Base-by-base conservation (phyloP, 306 rosid species). In the Vachellia pachyceras region DNA sequence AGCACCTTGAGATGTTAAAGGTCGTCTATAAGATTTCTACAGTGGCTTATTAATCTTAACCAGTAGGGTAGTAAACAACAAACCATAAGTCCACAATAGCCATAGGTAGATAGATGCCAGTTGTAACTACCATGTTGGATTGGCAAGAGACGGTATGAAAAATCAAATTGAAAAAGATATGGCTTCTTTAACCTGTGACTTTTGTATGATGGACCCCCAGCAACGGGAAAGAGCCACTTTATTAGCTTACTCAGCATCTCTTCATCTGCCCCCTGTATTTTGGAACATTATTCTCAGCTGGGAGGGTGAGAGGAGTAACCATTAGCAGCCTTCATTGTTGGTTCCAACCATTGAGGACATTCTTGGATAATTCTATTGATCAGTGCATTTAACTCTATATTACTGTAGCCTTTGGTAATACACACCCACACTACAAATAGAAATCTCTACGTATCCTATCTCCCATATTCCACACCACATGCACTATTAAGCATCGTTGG, bases 131-230 rank as follows among this genome's bases (percentile, higher is more conserved):
- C 63, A 15, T 68, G 70, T 35, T 55, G 54, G 37, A 57, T 79
- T 50, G 23, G 29, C 50, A 13, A 67, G 71, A 40, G 29, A n/a
- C 4, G n/a, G 58, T 18, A 13, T n/a, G n/a, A 54, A 33, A 65
- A n/a, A 54, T 18, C 7, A 6, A 7, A 75, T 57, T 37, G 45
- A 10, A 61, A 57, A 37, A 36, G 77, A 63, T 57, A 60, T 37
- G 67, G 55, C 44, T 76, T 76, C 65, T 70, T 65, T 61, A 39
- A 39, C 36, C 39, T 40, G 13, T 63, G 69, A 39, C 58, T 39
- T 22, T 25, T 41, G 17, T 73, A 7, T 36, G 17, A 11, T 44
- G 2, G 5, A 22, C 14, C 37, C 23, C 45, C 81, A 18, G 49
- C 15, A 45, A 75, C 15, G 17, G 17, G 22, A 39, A 54, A 47